A percentile compares a stretch with the other conserved stretches of the same genome.
phyloP scores from a whole-genome alignment of 768 basidiomycete genomes.

The Mycena epipterygia region DNA sequence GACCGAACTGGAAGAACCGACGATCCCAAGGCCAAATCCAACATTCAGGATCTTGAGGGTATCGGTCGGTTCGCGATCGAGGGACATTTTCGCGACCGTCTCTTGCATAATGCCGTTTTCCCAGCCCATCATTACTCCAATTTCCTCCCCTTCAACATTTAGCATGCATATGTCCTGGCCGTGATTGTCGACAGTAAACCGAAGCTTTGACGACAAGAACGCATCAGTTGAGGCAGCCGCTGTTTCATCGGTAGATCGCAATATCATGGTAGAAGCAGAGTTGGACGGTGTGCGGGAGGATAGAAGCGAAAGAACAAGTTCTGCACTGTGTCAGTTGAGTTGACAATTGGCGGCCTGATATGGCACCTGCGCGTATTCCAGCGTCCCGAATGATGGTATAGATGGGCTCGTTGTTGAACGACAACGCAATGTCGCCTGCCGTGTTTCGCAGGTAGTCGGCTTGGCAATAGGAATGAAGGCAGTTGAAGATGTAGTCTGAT shows the following conservation, averaged over 20 bases:
- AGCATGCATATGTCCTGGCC: constrained; percentile 90
- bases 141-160: constrained; percentile 74
- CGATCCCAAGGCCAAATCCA: constrained; percentile 95
- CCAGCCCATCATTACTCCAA: constrained; percentile 99
- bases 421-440: constrained; percentile 91
- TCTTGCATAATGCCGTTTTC: constrained; percentile 88
- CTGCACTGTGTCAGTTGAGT: constrained; percentile 51
- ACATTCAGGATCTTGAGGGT: constrained; percentile 85
- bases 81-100: constrained; percentile 78
- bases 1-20: constrained; percentile 53
- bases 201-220: constrained; percentile 80
- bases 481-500: background rate
- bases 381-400: constrained; percentile 91
- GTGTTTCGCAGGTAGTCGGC: constrained; percentile 87
- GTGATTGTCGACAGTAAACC: constrained; percentile 74
- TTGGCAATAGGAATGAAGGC: constrained; percentile 41
- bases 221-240: constrained; percentile 73
- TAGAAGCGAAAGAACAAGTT: constrained; percentile 78
- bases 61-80: constrained; percentile 59
- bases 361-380: constrained; percentile 89
- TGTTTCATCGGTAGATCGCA: constrained; percentile 67
- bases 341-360: constrained; percentile 16
- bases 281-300: constrained; percentile 58
- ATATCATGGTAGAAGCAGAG: constrained; percentile 50
- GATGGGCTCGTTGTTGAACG: constrained; percentile 80